A percentile compares a stretch with the other conserved stretches of the same genome.
phyloP scores from a whole-genome alignment of 371 early-diverging fungal species.

The Parasitella parasitica region DNA sequence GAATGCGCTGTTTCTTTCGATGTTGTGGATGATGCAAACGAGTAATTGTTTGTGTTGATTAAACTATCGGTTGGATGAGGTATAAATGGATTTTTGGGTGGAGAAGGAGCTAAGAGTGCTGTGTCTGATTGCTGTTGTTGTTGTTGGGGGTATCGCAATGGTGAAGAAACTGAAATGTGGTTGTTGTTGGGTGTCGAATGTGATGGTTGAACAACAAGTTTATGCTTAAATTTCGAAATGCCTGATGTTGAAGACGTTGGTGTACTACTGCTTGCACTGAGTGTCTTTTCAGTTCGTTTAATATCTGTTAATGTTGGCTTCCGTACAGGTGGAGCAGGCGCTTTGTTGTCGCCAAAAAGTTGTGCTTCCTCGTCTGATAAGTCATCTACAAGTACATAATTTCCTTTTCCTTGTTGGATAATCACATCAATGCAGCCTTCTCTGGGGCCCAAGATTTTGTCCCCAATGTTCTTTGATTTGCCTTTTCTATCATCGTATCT shows the following conservation, averaged over 20 bases:
- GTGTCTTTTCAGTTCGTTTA: neutral
- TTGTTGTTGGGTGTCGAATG: slow-evolving; percentile 6
- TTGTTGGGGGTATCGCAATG: neutral
- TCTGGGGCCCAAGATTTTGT: slow-evolving; percentile 18
- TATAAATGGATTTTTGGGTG: neutral
- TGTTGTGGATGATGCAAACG: neutral
- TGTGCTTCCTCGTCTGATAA: slow-evolving; percentile 2
- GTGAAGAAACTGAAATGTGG: neutral
- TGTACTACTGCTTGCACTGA: slow-evolving; percentile 4
- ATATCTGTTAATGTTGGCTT: slow-evolving; percentile 13
- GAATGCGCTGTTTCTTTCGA: neutral
- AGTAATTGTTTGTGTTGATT: neutral
- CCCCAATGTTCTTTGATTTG: neutral
- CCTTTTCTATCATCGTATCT: neutral
- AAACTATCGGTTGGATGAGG: neutral
- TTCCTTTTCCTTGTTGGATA: slow-evolving; percentile 46
- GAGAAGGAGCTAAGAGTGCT: neutral
- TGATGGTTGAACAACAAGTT: neutral
- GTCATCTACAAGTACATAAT: slow-evolving; percentile 42
- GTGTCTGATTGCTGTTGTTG: neutral
- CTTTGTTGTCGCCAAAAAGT: neutral
- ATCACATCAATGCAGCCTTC: slow-evolving; percentile 53
- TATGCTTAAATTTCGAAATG: neutral
- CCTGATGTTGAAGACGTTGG: neutral
- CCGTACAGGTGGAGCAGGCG: slow-evolving; percentile 3